Evolutionary conservation across 2,329 filamentous ascomycete species (phyloP), one percentile per base, ranked within the genome.

Genomic region (Phoma herbarum): DNA sequence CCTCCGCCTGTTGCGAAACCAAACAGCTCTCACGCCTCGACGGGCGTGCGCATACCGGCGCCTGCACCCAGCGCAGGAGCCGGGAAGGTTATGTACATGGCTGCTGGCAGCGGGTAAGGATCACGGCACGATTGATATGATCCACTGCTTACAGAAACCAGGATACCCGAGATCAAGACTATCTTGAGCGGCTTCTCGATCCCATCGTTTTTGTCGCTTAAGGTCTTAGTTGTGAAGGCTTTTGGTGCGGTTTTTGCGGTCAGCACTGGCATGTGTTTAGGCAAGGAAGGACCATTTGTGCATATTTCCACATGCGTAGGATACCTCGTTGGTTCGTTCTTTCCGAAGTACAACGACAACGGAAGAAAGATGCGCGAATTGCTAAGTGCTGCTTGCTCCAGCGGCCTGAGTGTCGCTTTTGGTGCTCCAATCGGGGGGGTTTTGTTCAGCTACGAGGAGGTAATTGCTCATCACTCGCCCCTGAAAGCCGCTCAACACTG

Each of bases 361-460:
- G 82, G 82, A 9, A 75, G 84, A 39, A 86, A 86, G 69, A 81
- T 86, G 77, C 76, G 85, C 11, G 85, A 88, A 71, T 81, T 87
- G 68, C 77, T 87, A 11, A 83, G 82, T 43, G 84, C 85, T 3
- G 83, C 84, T 2, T 86, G 84, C 61, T 84, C 85, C 0, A 78
- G 84, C 12, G 86, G 85, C 2, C 71, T 88, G 46, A 84, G 82
- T 18, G 86, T 88, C 0, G 86, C 85, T 0, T 88, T 88, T 63
- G 86, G 86, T 6, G 85, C 86, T 20, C 86, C 86, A 0, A 86
- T 88, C 50, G 85, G 85, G 1, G 85, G 85, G 9, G 85, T 88
- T 0, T 74, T 88, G 4, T 88, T 88, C 69, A 83, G 81, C 43
- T 87, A 86, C 43, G 66, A 82, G 74, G 85, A 87, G 74, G 54